Base-by-base conservation (phyloP, 2,329 filamentous ascomycete species). In the Fusarium pseudoanthophilum region DNA sequence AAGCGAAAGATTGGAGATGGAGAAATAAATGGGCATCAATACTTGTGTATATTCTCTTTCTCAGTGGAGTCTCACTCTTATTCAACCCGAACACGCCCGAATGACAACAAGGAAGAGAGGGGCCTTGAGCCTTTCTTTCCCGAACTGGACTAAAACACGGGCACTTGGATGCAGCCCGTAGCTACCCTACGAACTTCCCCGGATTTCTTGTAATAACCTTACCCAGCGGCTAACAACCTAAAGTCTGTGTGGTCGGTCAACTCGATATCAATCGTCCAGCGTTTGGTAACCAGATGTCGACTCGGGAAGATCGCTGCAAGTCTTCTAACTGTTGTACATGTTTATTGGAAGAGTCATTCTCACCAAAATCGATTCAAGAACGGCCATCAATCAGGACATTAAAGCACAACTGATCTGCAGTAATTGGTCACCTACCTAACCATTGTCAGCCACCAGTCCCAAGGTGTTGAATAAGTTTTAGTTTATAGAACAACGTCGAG, bases 11-110 rank as follows among this genome's bases (percentile, higher is more conserved):
- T 40, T 64, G 56, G 57, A 48, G 36, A 53, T 58, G 56, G 60
- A 43, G 40, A 53, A 55, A 64, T 60, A 18, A 63, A 46, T 36
- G 58, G 45, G 40, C 45, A 46, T 69, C 56, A 46, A 49, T 52
- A 64, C 60, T 69, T 64, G 32, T 43, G 43, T 45, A 64, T 69
- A 52, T 64, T 65, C 57, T 70, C 40, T 34, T 68, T 40, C 26
- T 7, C 34, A 28, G 71, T 52, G 52, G 63, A 55, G 39, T 55
- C 61, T 46, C 39, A 58, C 55, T 74, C 36, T 52, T 39, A 59
- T 28, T 69, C 62, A 53, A 69, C 68, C 71, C 71, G 71, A 74
- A 64, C 62, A 57, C 52, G 58, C 62, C 71, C 71, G 71, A 73
- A n/a, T 43, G 37, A 59, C 37, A 59, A 70, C 59, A 64, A 70